Evolutionary conservation across 305 asterid genomes (phyloP).

Genomic region (Solanum chacoense): DNA sequence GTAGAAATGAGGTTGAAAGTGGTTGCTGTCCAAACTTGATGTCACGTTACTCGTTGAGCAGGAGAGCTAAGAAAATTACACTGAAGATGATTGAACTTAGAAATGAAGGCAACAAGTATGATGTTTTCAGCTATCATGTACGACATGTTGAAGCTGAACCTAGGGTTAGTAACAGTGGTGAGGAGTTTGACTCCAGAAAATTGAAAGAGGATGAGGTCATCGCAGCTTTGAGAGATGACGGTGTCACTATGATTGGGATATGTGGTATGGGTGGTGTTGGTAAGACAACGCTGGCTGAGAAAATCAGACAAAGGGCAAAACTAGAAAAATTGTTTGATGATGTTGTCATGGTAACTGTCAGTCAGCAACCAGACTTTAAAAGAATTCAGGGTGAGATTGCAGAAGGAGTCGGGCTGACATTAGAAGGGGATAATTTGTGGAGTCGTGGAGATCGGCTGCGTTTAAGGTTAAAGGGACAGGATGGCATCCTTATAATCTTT

Average conservation of each 20-base stretch:
- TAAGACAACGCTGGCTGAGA: background rate
- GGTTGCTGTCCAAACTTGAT: background rate
- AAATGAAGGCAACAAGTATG: background rate
- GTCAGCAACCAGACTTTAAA: background rate
- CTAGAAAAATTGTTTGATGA: constrained; percentile 5
- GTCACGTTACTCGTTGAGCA: background rate
- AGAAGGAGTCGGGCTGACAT: constrained; percentile 7
- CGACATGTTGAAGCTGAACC: background rate
- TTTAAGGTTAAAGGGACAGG: background rate
- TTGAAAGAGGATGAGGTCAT: constrained; percentile 5
- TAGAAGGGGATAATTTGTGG: background rate
- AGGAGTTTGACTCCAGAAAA: constrained; percentile 20
- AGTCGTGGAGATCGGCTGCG: constrained; percentile 6
- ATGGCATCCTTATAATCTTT: constrained; percentile 11
- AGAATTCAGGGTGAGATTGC: constrained; percentile 22
- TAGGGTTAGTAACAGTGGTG: background rate
- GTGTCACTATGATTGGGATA: background rate
- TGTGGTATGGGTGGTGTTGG: background rate
- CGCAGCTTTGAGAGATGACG: background rate
- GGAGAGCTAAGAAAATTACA: background rate
- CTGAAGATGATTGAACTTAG: background rate
- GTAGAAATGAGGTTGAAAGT: background rate
- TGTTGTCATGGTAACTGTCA: constrained; percentile 4
- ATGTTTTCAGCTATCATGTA: background rate
- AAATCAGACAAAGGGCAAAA: background rate